These are phyloP conservation scores for Ceratocystis destructans DNA, from an alignment of 2,329 filamentous ascomycete species.

Conservation along the genomic window DNA sequence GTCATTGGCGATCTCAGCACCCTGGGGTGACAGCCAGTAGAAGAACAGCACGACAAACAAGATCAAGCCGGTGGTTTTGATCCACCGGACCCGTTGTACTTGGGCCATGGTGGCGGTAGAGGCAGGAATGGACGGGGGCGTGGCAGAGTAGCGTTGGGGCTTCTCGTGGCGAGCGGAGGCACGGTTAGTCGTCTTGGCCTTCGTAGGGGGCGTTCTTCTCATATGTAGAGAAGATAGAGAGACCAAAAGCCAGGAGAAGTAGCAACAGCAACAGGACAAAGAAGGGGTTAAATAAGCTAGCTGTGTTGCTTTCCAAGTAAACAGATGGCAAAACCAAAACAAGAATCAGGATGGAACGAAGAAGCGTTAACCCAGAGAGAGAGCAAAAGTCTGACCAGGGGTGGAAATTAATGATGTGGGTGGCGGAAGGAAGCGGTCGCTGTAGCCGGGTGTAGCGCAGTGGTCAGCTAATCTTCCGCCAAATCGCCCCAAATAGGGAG, in stretches of 20 bases:
- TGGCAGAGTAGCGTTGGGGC: constrained; percentile 41
- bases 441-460: neutral
- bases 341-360: neutral
- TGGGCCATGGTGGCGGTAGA: constrained; percentile 39
- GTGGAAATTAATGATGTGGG: neutral
- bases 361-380: neutral
- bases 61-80: constrained; percentile 50
- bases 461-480: neutral
- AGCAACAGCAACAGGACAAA: neutral
- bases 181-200: constrained; percentile 46
- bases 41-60: constrained; percentile 47
- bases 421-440: constrained; percentile 7
- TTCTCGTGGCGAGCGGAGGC: constrained; percentile 50
- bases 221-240: constrained; percentile 27
- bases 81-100: constrained; percentile 50
- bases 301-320: neutral
- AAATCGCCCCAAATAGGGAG: neutral
- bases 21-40: constrained; percentile 48
- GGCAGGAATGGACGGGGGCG: constrained; percentile 32
- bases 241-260: neutral
- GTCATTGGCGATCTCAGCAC: constrained; percentile 40
- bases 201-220: constrained; percentile 52
- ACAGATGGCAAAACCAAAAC: neutral
- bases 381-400: neutral
- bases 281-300: neutral